phyloP scores from a whole-genome alignment of 2,329 filamentous ascomycete species.

The Periconia sp. region DNA sequence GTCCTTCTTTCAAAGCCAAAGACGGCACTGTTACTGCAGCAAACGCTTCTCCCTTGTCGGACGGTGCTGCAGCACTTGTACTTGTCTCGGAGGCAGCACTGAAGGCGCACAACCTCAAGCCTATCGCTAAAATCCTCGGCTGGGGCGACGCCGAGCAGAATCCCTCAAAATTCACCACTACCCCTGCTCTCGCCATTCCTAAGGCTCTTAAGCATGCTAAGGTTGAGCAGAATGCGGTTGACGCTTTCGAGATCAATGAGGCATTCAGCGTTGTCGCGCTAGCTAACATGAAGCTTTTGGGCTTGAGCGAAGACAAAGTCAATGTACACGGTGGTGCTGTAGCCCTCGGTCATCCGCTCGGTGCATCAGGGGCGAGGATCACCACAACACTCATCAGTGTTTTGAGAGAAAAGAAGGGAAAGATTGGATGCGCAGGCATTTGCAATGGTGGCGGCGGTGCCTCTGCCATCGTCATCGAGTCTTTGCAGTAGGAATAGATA shows the following conservation, averaged over 20 bases:
- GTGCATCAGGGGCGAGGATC: constrained; percentile 92
- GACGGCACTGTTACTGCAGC: constrained; percentile 91
- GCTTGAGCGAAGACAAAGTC: constrained; percentile 80
- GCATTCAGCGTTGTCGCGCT: constrained; percentile 96
- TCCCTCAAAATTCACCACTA: constrained; percentile 94
- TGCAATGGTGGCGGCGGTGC: constrained; percentile 98
- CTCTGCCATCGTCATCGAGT: constrained; percentile 89
- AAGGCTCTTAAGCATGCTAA: constrained; percentile 97
- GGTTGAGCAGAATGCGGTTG: constrained; percentile 76
- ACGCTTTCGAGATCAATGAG: constrained; percentile 99
- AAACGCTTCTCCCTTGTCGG: constrained; percentile 95
- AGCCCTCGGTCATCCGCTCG: constrained; percentile 92
- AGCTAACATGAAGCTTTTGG: constrained; percentile 92
- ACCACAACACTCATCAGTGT: constrained; percentile 89
- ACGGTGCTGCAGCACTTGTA: constrained; percentile 90
- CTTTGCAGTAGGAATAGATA: constrained; percentile 44
- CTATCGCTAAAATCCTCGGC: constrained; percentile 93
- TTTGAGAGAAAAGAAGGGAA: constrained; percentile 86
- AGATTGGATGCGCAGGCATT: constrained; percentile 92
- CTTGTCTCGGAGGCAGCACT: constrained; percentile 94
- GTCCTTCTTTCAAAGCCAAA: constrained; percentile 82
- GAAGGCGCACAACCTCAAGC: constrained; percentile 88
- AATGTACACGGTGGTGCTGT: constrained; percentile 96
- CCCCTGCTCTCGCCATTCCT: constrained; percentile 90
- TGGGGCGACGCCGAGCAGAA: constrained; percentile 95